These are phyloP conservation scores for Casuarina equisetifolia DNA, from an alignment of 306 rosid genomes.

Conservation along the genomic window DNA sequence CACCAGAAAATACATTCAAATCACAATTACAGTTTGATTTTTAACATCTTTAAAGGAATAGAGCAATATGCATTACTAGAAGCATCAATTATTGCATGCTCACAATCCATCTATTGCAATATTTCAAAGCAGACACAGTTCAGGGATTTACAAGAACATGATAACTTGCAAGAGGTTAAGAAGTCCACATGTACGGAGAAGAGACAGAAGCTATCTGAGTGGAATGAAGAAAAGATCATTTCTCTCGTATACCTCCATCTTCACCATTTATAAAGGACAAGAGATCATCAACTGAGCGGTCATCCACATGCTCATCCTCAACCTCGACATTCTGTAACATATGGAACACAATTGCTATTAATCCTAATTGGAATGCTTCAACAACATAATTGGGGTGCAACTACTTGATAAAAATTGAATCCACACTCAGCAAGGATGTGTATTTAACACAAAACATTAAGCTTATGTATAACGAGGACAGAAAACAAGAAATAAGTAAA, in stretches of 20 bases:
- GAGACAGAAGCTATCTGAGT: slow-evolving; percentile 10
- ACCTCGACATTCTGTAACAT: slow-evolving; percentile 66
- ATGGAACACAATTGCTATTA: slow-evolving; percentile 14
- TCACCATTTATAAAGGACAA: slow-evolving; percentile 84
- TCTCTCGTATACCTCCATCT: slow-evolving; percentile 50
- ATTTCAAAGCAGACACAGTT: slow-evolving; percentile 3
- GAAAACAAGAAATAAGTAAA: slow-evolving; percentile 25
- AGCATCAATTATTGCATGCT: slow-evolving; percentile 18
- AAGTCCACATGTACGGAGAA: slow-evolving; percentile 12
- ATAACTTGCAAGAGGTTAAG: slow-evolving; percentile 5
- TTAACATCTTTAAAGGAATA: background rate
- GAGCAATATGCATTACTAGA: slow-evolving; percentile 5
- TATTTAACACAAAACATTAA: slow-evolving; percentile 30
- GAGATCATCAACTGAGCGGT: slow-evolving; percentile 88
- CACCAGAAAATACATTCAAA: background rate
- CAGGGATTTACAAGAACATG: slow-evolving; percentile 2
- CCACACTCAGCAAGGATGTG: slow-evolving; percentile 28
- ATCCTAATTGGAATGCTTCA: slow-evolving; percentile 6
- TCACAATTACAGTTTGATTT: background rate
- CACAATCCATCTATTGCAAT: background rate
- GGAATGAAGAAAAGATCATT: slow-evolving; percentile 3
- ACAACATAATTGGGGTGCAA: slow-evolving; percentile 1
- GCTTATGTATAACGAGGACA: slow-evolving; percentile 37
- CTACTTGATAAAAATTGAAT: slow-evolving; percentile 14
- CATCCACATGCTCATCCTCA: slow-evolving; percentile 75